Base-by-base conservation (phyloP, 768 basidiomycete species). In the Lactarius sanguifluus region DNA sequence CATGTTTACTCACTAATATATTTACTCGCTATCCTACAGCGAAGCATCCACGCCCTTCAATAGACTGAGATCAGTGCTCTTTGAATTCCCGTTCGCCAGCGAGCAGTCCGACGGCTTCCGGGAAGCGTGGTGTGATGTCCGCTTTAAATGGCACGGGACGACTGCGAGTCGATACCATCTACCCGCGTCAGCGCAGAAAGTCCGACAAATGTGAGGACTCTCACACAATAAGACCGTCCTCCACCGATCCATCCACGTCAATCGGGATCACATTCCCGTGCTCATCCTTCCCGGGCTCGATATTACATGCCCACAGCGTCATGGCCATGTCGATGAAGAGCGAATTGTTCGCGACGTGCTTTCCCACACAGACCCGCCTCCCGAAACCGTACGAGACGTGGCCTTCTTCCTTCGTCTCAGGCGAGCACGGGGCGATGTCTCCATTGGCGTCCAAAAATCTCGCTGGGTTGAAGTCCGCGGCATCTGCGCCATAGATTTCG, bases 291-390 rank as follows among this genome's bases (percentile, higher is more conserved):
- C 59, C 58, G 5, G 38, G 40, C 8, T 60, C 59, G 32, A 75
- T 65, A 47, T 68, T 70, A 43, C 57, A 64, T 5, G 74, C 72
- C 64, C 70, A 73, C 28, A 79, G 68, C 3, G 75, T 63, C 30
- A 69, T 57, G 12, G 76, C 76, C n/a, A 77, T 73, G 41, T 70
- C 65, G 38, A 78, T 76, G 59, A 76, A 77, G 15, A 78, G 28
- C 23, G 73, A 71, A 28, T 74, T 69, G 57, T 76, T 74, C 2
- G 56, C 64, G 16, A 68, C 52, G 8, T 52, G 36, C 1, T 45
- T 65, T 16, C 64, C 67, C 12, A 52, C 9, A 23, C 67, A 68
- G 20, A 47, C 15, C 10, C 67, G 52, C 5, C 74, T 59, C 25
- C 76, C 73, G 61, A 73, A 77, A 3, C 75, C 75, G 52, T 65